These are phyloP conservation scores for Aspergillus ochraceus DNA, from an alignment of 2,329 filamentous ascomycete species.

Conservation along the genomic window DNA sequence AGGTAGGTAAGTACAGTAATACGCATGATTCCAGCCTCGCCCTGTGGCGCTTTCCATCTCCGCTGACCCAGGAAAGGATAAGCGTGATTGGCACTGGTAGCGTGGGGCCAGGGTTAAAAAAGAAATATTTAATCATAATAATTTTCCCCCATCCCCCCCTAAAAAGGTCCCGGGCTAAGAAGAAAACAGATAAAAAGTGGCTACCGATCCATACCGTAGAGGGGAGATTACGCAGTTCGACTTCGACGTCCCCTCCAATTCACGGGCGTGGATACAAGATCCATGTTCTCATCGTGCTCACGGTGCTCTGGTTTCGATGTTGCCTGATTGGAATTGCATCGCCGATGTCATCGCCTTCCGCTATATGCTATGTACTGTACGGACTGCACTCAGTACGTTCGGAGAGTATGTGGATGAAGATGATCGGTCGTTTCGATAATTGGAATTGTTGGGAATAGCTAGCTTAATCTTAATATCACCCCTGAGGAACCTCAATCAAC, in stretches of 20 bases:
- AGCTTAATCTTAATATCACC: not conserved
- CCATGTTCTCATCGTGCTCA: not conserved
- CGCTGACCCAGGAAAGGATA: slow-evolving; percentile 8
- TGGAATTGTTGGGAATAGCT: too few species aligned
- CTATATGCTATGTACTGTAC: too few species aligned
- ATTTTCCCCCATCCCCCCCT: not conserved
- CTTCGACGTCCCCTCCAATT: not conserved
- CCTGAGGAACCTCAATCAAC: not conserved
- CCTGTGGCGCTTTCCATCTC: slow-evolving; percentile 7
- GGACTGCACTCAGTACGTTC: too few species aligned
- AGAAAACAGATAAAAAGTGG: not conserved
- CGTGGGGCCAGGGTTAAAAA: not conserved
- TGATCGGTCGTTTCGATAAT: too few species aligned
- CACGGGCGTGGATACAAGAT: not conserved
- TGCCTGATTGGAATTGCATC: not conserved
- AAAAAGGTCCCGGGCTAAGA: not conserved
- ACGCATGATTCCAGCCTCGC: slow-evolving; percentile 1
- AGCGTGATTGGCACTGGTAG: slow-evolving; percentile 8
- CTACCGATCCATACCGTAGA: not conserved
- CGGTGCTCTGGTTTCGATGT: not conserved
- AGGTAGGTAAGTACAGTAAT: too few species aligned
- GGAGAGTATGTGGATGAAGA: too few species aligned
- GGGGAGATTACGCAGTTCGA: slow-evolving; percentile 2
- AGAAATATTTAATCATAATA: not conserved
- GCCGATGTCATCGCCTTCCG: not conserved